Percentiles rank a stretch among this genome's conserved stretches.
phyloP scores from a whole-genome alignment of 2,329 filamentous ascomycete genomes.

The Pseudogymnoascus sp. region DNA sequence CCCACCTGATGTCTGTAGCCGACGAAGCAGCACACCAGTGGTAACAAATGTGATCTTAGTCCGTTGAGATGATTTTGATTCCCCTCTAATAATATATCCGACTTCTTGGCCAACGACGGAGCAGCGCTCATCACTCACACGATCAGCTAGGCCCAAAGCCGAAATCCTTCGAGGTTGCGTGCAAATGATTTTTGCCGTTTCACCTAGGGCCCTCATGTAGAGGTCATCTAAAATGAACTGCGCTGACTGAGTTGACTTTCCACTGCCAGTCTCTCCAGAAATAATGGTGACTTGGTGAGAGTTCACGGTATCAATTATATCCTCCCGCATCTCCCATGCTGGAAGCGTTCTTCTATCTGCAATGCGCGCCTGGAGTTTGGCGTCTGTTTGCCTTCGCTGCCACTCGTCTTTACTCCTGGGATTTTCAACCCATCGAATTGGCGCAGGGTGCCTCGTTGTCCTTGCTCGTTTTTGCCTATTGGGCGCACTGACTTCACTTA shows the following conservation, averaged over 20 bases:
- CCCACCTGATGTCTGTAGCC: constrained; percentile 83
- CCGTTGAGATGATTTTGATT: constrained; percentile 62
- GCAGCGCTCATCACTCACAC: constrained; percentile 87
- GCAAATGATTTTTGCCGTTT: constrained; percentile 80
- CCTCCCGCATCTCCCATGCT: constrained; percentile 75
- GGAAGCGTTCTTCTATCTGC: constrained; percentile 64
- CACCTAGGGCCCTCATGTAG: constrained; percentile 66
- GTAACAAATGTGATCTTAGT: constrained; percentile 95
- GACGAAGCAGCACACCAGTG: constrained; percentile 81
- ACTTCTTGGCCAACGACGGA: constrained; percentile 75
- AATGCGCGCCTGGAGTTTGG: constrained; percentile 67
- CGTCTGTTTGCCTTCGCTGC: constrained; percentile 55
- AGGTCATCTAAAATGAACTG: constrained; percentile 93
- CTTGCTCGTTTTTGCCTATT: constrained; percentile 24
- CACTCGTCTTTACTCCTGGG: constrained; percentile 56
- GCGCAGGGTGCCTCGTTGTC: constrained; percentile 41
- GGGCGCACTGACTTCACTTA: constrained; percentile 38
- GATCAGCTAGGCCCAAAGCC: constrained; percentile 84
- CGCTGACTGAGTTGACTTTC: constrained; percentile 93
- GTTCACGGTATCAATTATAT: constrained; percentile 66
- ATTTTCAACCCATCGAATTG: constrained; percentile 56
- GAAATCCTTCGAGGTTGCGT: constrained; percentile 94
- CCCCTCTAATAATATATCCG: constrained; percentile 84
- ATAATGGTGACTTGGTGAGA: constrained; percentile 87
- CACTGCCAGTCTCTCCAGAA: constrained; percentile 91